Percentiles rank a stretch among this genome's conserved stretches.
Evolutionary conservation across 331 rosid species (phyloP).

Genomic region (Rosa hybrid): DNA sequence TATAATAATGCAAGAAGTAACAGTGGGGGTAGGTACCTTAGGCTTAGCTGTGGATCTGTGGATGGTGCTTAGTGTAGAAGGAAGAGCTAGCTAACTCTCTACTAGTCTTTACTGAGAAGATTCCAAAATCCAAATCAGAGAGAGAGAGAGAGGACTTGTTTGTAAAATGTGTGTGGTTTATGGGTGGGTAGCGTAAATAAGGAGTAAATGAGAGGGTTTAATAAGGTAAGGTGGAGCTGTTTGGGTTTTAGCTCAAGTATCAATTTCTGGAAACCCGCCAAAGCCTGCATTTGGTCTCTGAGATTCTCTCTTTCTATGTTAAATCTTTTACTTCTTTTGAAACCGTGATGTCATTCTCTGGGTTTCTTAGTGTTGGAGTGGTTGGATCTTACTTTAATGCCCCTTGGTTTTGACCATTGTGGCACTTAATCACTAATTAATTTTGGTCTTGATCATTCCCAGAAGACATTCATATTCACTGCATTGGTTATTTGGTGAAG

Average conservation of each 20-base stretch:
- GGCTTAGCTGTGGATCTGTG: slow-evolving; percentile 53
- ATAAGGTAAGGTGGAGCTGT: slow-evolving; percentile 62
- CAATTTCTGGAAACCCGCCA: slow-evolving; percentile 54
- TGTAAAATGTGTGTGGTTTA: slow-evolving; percentile 9
- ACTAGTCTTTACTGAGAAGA: slow-evolving; percentile 31
- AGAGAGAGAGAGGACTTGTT: slow-evolving; percentile 1
- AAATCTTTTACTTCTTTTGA: background rate
- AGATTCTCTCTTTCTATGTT: background rate
- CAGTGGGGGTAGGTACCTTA: slow-evolving; percentile 38
- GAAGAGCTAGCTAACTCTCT: slow-evolving; percentile 27
- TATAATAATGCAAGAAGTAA: slow-evolving; percentile 17
- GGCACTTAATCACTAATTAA: background rate
- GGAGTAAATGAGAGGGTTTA: slow-evolving; percentile 42
- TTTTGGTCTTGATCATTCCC: background rate
- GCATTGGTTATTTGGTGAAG: background rate
- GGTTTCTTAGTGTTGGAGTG: background rate
- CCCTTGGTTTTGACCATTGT: background rate
- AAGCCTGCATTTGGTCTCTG: slow-evolving; percentile 35
- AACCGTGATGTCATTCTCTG: slow-evolving; percentile 6
- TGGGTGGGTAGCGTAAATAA: slow-evolving; percentile 47
- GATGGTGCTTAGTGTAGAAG: slow-evolving; percentile 66
- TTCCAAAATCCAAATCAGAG: slow-evolving; percentile 18
- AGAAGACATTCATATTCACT: background rate
- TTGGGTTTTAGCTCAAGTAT: slow-evolving; percentile 52
- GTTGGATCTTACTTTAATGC: slow-evolving; percentile 1